Conservation (phyloP, 805 yeast species). For the Wickerhamomyces bisporus region DNA sequence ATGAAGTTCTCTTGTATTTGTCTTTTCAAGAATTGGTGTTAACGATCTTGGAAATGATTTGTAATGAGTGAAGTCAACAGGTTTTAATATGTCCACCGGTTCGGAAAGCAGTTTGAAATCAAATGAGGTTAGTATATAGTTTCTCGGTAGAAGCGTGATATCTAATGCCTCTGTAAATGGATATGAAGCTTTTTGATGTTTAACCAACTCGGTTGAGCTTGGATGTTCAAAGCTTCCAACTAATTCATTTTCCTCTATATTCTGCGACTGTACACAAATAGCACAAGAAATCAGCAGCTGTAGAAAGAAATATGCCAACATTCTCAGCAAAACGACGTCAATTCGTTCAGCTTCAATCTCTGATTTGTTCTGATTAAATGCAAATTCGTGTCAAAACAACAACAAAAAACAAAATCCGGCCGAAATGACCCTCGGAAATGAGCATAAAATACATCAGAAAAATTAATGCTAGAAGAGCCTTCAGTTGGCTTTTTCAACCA, state of each 20-base stretch:
- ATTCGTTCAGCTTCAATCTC: too few relatives aligned
- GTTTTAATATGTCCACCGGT: slow-evolving; percentile 24
- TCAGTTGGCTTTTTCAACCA: too few relatives aligned
- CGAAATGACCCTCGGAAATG: too few relatives aligned
- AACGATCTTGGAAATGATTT: slow-evolving; percentile 74
- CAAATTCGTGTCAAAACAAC: too few relatives aligned
- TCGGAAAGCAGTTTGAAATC: slow-evolving; percentile 60
- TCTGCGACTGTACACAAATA: too few relatives aligned
- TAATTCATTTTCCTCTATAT: background rate
- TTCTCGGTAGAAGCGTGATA: slow-evolving; percentile 69
- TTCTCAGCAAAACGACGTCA: too few relatives aligned
- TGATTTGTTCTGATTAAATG: too few relatives aligned
- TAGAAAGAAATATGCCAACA: too few relatives aligned
- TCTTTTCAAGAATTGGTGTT: slow-evolving; percentile 65
- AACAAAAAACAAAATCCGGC: too few relatives aligned
- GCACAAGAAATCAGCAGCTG: too few relatives aligned
- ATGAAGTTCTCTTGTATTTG: slow-evolving; percentile 72
- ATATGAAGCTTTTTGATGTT: slow-evolving; percentile 5
- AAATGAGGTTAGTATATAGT: slow-evolving; percentile 66
- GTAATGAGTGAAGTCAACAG: slow-evolving; percentile 38
- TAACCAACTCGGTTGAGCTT: slow-evolving; percentile 2
- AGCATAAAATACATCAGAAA: too few relatives aligned
- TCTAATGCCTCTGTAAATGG: slow-evolving; percentile 59
- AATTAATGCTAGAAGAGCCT: too few relatives aligned
- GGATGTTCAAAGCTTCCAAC: background rate